These are phyloP conservation scores for Pseudonitzschia multistriata DNA, from an alignment of 108 stramenopile genomes.

Conservation along the genomic window DNA sequence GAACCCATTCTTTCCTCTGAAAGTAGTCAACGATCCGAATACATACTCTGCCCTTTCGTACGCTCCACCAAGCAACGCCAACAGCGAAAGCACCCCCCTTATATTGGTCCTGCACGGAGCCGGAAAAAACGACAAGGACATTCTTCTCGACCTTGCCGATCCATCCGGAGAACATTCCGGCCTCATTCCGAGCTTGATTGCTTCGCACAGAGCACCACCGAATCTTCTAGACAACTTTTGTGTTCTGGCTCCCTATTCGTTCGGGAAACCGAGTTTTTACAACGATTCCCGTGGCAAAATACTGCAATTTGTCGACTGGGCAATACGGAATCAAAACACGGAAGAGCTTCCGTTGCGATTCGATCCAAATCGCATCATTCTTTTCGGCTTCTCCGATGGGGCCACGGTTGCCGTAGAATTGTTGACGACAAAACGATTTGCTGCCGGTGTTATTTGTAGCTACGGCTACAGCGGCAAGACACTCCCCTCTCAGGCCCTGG, in stretches of 20 bases:
- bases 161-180: constrained; percentile 68
- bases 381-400: constrained; percentile 85
- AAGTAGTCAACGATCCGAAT: constrained; percentile 45
- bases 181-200: constrained; percentile 66
- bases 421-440: constrained; percentile 66
- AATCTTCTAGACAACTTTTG: constrained; percentile 58
- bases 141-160: constrained; percentile 56
- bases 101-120: constrained; percentile 77
- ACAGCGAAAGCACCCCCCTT: constrained; percentile 38
- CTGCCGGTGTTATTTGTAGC: constrained; percentile 52
- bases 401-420: constrained; percentile 79
- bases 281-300: constrained; percentile 66
- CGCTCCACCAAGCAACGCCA: constrained; percentile 30
- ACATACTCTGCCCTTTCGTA: constrained; percentile 69
- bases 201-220: constrained; percentile 46
- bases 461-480: constrained; percentile 71
- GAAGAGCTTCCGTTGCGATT: constrained; percentile 18
- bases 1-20: neutral
- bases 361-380: constrained; percentile 48
- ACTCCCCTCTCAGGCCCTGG: constrained; percentile 56
- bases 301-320: constrained; percentile 63
- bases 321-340: constrained; percentile 15
- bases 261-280: constrained; percentile 65
- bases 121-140: constrained; percentile 59
- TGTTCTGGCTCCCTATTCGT: constrained; percentile 71